These are phyloP conservation scores for Stramenopiles sp. DNA, from an alignment of 352 stramenopile species.

Conservation along the genomic window DNA sequence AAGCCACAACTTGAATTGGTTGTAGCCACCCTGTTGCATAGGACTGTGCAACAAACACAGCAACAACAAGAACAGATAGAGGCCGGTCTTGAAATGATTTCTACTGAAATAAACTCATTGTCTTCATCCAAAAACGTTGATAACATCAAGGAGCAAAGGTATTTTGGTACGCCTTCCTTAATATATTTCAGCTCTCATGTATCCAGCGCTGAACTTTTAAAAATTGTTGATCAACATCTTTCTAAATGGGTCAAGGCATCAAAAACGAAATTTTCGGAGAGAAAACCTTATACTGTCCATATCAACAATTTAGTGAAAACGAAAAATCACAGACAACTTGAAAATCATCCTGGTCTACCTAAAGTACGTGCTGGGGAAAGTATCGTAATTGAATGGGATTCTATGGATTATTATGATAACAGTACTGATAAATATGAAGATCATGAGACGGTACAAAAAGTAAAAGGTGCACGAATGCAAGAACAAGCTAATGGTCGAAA, in stretches of 20 bases:
- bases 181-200: slow-evolving; percentile 1
- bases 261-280: not conserved
- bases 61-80: not conserved
- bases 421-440: not conserved
- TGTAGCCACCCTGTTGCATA: not conserved
- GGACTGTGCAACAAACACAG: not conserved
- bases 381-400: slow-evolving; percentile 6
- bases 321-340: not conserved
- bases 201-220: not conserved
- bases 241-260: not conserved
- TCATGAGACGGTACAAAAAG: not conserved
- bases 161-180: slow-evolving; percentile 1
- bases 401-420: not conserved
- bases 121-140: not conserved
- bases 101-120: not conserved
- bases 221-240: not conserved
- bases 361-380: not conserved
- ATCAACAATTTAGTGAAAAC: not conserved
- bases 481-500: not conserved
- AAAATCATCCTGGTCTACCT: not conserved
- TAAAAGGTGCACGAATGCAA: not conserved
- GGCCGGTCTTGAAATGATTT: not conserved
- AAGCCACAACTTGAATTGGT: not conserved
- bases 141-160: too few species aligned
- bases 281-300: not conserved